Conservation (phyloP, 192 early-diverging fungal species). For the Backusella liffmaniae region DNA sequence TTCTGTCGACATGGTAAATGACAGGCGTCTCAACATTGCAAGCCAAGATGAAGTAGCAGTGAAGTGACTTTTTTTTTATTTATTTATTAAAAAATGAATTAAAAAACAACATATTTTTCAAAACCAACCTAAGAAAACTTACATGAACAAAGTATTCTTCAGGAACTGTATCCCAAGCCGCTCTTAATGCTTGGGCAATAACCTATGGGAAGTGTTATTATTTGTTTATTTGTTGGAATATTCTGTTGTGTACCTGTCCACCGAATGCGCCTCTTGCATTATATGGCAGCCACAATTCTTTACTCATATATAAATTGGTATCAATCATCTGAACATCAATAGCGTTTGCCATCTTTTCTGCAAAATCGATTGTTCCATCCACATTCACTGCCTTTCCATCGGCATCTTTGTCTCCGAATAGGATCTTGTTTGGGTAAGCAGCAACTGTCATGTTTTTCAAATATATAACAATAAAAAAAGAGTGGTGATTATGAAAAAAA, state of each 20-base stretch:
- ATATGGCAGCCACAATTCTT: conserved; percentile 76
- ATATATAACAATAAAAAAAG: neutral
- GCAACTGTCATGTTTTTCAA: neutral
- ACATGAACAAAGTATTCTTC: conserved; percentile 59
- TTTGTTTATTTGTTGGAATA: neutral
- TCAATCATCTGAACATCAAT: conserved; percentile 63
- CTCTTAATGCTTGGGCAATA: conserved; percentile 63
- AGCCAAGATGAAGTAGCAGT: conserved; percentile 84
- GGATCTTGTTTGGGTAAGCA: neutral
- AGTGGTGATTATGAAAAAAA: neutral
- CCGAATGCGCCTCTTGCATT: conserved; percentile 87
- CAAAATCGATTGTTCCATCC: neutral
- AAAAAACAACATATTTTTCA: neutral
- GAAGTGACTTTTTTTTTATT: conserved; percentile 56
- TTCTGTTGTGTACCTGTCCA: conserved; percentile 41
- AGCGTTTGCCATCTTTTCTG: conserved; percentile 31
- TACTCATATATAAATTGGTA: conserved; percentile 66
- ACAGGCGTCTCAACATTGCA: conserved; percentile 77
- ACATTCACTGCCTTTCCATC: neutral
- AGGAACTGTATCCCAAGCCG: conserved; percentile 75
- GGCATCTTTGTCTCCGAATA: neutral
- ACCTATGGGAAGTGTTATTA: conserved; percentile 11
- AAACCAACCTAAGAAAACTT: neutral
- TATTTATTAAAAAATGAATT: neutral
- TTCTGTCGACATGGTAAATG: conserved; percentile 68